Base-by-base conservation (phyloP, 2,329 filamentous ascomycete genomes). In the Trichoderma brevicompactum region DNA sequence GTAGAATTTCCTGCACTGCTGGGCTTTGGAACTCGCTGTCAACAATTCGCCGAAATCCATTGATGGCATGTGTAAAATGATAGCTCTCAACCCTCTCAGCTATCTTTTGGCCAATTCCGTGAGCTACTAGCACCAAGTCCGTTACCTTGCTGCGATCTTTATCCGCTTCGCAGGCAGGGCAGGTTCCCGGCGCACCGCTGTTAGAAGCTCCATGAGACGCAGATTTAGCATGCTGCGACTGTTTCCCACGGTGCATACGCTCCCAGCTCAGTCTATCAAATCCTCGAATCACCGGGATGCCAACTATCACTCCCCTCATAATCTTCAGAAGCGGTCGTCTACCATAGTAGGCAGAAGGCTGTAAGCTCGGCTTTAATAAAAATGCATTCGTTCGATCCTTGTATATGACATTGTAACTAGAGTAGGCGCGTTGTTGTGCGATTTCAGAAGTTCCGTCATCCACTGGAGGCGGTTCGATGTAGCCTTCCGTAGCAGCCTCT, bases 11-110 rank as follows among this genome's bases (percentile, higher is more conserved):
- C 74, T 89, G 92, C n/a, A 97, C 89, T 8, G 84, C 82, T 2
- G 90, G 87, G 40, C 85, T 91, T 36, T 87, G 86, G 44, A 97
- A 83, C 74, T 99, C 94, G 56, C 94, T 82, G 70, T 97, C 97
- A 65, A 98, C 86, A 19, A 92, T 88, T 66, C 94, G 86, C 12
- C 95, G 88, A 70, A 99, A 95, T 0, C 89, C 87, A 73, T 97
- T 98, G 74, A 98, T 94, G 5, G 93, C 92, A 75, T 98, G 94
- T 0, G 95, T 99, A 72, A 99, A 99, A 76, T 98, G 92, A 72
- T 94, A 99, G 71, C 92, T 97, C 76, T 98, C 94, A 67, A 98
- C 92, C 12, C 94, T 85, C 75, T 99, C 93, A 0, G 94, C 96
- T 56, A 98, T 84, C 75, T 99, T 98, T 76, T 99, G 95, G 0